These are phyloP conservation scores for Corylus heterophylla DNA, from an alignment of 306 rosid genomes.

Conservation along the genomic window DNA sequence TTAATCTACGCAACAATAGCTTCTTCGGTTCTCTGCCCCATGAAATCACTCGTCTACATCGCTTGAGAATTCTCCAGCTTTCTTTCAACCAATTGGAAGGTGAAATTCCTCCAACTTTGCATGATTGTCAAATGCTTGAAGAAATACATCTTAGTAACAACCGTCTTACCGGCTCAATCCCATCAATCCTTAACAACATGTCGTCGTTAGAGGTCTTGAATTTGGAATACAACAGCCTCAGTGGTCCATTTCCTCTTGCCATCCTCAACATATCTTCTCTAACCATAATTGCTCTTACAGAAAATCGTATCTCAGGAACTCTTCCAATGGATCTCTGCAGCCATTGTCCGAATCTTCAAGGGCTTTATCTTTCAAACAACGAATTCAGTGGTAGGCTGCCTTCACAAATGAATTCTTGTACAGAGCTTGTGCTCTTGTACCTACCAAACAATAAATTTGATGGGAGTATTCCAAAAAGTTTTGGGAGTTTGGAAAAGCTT, in stretches of 20 bases:
- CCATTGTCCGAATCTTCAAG: neutral
- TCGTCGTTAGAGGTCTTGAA: neutral
- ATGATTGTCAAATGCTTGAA: neutral
- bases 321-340: constrained; percentile 2
- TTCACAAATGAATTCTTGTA: neutral
- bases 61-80: neutral
- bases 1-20: neutral
- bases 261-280: neutral
- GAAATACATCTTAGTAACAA: rapidly evolving
- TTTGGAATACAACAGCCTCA: neutral
- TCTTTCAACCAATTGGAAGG: neutral
- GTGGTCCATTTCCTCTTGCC: neutral
- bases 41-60: neutral
- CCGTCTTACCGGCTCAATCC: neutral
- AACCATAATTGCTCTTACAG: neutral
- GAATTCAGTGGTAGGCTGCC: neutral
- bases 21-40: neutral
- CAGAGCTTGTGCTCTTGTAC: neutral
- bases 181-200: neutral
- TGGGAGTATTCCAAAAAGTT: neutral
- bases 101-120: neutral
- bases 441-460: neutral
- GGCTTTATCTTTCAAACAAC: rapidly evolving
- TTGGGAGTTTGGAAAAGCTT: neutral
- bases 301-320: neutral